Conservation (phyloP, 2,329 filamentous ascomycete genomes). For the Xylaria arbuscula region DNA sequence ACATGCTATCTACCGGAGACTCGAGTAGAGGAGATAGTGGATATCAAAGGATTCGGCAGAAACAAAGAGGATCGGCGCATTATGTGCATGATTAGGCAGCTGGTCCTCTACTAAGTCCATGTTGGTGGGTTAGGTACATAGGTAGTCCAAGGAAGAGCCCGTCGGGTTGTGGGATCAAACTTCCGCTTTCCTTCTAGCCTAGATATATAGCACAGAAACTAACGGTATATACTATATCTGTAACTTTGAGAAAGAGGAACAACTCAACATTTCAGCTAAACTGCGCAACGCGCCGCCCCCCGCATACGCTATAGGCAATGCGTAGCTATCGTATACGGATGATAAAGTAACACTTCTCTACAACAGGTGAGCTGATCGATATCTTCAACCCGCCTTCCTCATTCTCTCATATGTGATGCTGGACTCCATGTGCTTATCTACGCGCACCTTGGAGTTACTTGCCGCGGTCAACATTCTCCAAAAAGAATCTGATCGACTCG, state of each 20-base stretch:
- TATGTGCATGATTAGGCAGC: background rate
- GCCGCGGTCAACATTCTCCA: background rate
- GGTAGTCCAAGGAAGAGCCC: background rate
- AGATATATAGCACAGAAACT: background rate
- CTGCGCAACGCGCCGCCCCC: background rate
- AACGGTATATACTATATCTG: background rate
- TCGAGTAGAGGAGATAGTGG: background rate
- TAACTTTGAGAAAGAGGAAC: background rate
- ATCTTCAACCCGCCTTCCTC: background rate
- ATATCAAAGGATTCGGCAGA: background rate
- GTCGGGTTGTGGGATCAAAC: constrained; percentile 15
- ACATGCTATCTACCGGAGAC: background rate
- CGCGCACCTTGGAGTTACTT: background rate
- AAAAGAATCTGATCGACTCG: no score
- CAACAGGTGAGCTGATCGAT: background rate
- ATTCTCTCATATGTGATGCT: background rate
- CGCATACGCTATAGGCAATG: background rate
- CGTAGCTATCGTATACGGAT: background rate
- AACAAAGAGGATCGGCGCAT: background rate
- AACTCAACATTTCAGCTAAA: background rate
- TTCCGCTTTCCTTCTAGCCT: background rate
- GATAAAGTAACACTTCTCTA: background rate
- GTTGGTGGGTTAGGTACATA: constrained; percentile 3
- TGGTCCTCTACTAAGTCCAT: background rate
- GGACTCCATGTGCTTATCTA: background rate